Evolutionary conservation across 2,329 filamentous ascomycete genomes (phyloP).

Genomic region (Colletotrichum karsti): DNA sequence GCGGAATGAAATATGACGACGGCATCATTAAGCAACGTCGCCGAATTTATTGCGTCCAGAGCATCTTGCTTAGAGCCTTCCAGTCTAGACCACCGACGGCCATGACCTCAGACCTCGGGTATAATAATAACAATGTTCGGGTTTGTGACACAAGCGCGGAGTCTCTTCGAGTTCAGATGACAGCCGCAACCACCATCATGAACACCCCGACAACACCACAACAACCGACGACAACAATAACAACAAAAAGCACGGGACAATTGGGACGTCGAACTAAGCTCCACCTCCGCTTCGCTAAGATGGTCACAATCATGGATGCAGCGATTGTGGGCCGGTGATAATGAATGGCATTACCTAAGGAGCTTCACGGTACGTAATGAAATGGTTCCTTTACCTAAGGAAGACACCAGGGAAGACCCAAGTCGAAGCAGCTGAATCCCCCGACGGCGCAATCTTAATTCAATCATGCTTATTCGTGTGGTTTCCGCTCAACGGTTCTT

Average conservation of each 20-base stretch:
- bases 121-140: neutral
- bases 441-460: constrained; percentile 20
- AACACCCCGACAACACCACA: neutral
- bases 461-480: constrained; percentile 23
- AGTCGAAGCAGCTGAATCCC: neutral
- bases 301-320: neutral
- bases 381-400: neutral
- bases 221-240: neutral
- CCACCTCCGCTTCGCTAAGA: neutral
- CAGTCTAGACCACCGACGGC: no score
- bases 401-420: constrained; percentile 10
- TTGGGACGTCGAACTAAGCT: neutral
- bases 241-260: neutral
- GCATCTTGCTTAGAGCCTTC: no score
- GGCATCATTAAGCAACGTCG: neutral
- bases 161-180: neutral
- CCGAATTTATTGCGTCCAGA: no score
- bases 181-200: neutral
- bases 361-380: constrained; percentile 9
- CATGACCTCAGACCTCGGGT: neutral
- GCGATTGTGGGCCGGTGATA: constrained; percentile 1
- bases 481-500: neutral
- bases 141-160: neutral
- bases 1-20: no score
- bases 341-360: neutral